These are phyloP conservation scores for Nematocida parisii DNA, from an alignment of 371 early-diverging fungal species.

Conservation along the genomic window DNA sequence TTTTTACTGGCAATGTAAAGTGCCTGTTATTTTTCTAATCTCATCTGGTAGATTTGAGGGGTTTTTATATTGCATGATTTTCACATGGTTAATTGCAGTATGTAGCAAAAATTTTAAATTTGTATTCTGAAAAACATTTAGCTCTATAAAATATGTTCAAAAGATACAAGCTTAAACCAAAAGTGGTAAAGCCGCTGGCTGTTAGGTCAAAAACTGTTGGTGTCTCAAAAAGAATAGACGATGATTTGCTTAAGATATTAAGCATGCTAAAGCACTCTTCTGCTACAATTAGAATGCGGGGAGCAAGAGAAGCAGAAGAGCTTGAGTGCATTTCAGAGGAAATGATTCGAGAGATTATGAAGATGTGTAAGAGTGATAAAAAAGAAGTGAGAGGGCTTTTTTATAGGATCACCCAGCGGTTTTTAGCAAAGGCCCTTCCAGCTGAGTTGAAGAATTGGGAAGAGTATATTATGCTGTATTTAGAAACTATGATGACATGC, in stretches of 20 bases:
- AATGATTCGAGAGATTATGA: slow-evolving; percentile 50
- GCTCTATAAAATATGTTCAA: slow-evolving; percentile 33
- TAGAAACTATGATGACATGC: slow-evolving; percentile 24
- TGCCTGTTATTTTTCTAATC: background rate
- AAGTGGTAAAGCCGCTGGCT: slow-evolving; percentile 21
- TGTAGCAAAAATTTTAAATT: background rate
- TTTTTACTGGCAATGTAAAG: too few species aligned
- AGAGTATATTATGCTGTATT: slow-evolving; percentile 49
- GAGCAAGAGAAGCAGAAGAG: slow-evolving; percentile 37
- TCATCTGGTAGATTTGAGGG: background rate
- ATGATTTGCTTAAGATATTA: slow-evolving; percentile 14
- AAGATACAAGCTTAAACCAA: slow-evolving; percentile 50
- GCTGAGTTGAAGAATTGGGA: slow-evolving; percentile 48
- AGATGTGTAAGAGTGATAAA: slow-evolving; percentile 45
- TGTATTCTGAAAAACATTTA: background rate
- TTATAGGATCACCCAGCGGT: slow-evolving; percentile 26
- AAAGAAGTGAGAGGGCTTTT: slow-evolving; percentile 51
- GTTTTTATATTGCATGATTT: background rate
- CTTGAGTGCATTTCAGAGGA: slow-evolving; percentile 29
- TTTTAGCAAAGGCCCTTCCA: slow-evolving; percentile 35
- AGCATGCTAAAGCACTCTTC: slow-evolving; percentile 51
- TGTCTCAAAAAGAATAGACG: slow-evolving; percentile 50
- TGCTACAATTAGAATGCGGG: slow-evolving; percentile 43
- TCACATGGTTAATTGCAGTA: background rate
- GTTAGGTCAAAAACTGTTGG: slow-evolving; percentile 24